These are phyloP conservation scores for Daedaleopsis sinensis DNA, from an alignment of 768 basidiomycete species.

Conservation along the genomic window DNA sequence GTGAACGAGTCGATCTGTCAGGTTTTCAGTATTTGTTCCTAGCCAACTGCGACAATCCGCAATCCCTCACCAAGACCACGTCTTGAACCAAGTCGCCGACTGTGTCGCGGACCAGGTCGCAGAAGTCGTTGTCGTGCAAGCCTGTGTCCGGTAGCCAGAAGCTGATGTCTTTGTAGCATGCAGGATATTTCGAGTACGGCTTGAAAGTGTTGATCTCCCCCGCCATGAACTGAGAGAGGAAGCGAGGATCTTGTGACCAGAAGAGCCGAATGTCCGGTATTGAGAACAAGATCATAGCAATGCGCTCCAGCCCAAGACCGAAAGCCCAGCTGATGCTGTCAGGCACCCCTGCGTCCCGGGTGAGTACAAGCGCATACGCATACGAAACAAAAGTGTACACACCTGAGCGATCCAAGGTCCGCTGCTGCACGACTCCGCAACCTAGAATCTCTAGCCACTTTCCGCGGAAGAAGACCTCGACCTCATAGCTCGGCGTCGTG, in stretches of 20 bases:
- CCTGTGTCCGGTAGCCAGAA: conserved; percentile 76
- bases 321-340: conserved; percentile 97
- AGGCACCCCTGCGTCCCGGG: conserved; percentile 54
- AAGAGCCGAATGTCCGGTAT: conserved; percentile 98
- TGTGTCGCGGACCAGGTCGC: conserved; percentile 89
- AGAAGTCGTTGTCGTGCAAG: conserved; percentile 96
- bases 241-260: conserved; percentile 90
- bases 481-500: conserved; percentile 96
- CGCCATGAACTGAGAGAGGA: conserved; percentile 81
- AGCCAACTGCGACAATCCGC: background rate
- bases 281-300: conserved; percentile 96
- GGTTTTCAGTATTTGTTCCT: conserved; percentile 8
- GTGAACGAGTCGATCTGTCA: conserved; percentile 86
- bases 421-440: conserved; percentile 88
- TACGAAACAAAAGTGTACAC: conserved; percentile 34
- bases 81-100: conserved; percentile 93
- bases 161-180: conserved; percentile 92
- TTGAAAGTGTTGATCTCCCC: conserved; percentile 83
- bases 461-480: conserved; percentile 94
- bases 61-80: conserved; percentile 69
- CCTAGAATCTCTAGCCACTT: conserved; percentile 98
- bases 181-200: conserved; percentile 91
- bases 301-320: conserved; percentile 94
- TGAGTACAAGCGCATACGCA: background rate
- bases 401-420: conserved; percentile 88